Conservation (phyloP, 2,329 filamentous ascomycete genomes). For the Delphinella strobiligena region DNA sequence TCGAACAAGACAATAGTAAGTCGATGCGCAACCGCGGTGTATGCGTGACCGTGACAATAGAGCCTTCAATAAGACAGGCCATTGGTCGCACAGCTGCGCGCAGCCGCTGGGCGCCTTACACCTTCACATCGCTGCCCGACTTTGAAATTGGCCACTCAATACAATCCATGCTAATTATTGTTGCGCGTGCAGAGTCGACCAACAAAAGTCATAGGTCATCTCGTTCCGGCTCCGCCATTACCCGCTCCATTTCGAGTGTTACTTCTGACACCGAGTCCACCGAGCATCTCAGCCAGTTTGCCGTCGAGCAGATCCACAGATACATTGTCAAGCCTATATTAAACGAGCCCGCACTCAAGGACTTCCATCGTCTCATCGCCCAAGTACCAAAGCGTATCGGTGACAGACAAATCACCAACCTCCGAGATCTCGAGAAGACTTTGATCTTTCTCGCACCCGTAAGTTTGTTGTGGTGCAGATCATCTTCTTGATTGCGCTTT, state of each 20-base stretch:
- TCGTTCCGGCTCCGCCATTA: slow-evolving; percentile 21
- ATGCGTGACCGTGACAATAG: no score
- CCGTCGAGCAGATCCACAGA: slow-evolving; percentile 67
- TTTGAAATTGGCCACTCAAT: no score
- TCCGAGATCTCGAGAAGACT: slow-evolving; percentile 89
- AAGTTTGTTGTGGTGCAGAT: no score
- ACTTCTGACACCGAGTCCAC: slow-evolving; percentile 31
- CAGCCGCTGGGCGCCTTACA: no score
- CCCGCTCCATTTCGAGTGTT: slow-evolving; percentile 32
- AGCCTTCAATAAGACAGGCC: no score
- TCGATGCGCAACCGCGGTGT: no score
- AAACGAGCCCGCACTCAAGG: slow-evolving; percentile 57
- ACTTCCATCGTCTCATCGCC: slow-evolving; percentile 68
- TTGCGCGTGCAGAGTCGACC: slow-evolving; percentile 2
- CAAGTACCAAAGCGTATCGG: slow-evolving; percentile 70
- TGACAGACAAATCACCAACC: slow-evolving; percentile 75
- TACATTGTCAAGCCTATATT: slow-evolving; percentile 69
- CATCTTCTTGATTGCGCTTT: slow-evolving; percentile 46
- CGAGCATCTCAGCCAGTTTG: slow-evolving; percentile 53
- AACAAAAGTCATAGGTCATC: slow-evolving; percentile 3
- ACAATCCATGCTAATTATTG: slow-evolving; percentile 7
- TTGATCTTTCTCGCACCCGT: slow-evolving; percentile 84
- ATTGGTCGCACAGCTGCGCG: no score
- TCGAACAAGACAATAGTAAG: no score
- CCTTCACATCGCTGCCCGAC: no score